Evolutionary conservation across 2,329 filamentous ascomycete genomes (phyloP).

Genomic region (Trichophyton simii): DNA sequence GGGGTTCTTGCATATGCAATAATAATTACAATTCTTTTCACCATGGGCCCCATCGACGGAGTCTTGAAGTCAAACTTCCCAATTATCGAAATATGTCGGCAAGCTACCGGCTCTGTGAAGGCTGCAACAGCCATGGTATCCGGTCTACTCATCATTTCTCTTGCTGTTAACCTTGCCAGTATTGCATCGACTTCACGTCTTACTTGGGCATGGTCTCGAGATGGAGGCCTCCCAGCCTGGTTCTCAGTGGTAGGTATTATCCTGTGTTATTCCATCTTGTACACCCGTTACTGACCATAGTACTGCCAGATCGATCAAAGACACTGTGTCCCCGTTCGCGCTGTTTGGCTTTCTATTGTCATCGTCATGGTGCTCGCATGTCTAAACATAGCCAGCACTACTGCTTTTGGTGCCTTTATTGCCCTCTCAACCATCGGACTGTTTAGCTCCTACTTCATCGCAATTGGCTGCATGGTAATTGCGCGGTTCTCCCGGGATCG

Average conservation of each 20-base stretch:
- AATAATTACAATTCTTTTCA: constrained; percentile 33
- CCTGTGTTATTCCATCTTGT: neutral
- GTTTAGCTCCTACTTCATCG: constrained; percentile 31
- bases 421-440: constrained; percentile 28
- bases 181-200: constrained; percentile 38
- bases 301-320: constrained; percentile 22
- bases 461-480: constrained; percentile 25
- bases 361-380: constrained; percentile 25
- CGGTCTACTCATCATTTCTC: constrained; percentile 27
- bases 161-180: constrained; percentile 31
- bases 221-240: constrained; percentile 34
- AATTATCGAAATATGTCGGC: constrained; percentile 33
- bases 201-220: constrained; percentile 40
- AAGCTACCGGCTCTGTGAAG: constrained; percentile 29
- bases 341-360: constrained; percentile 24
- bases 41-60: constrained; percentile 30
- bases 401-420: constrained; percentile 30
- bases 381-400: constrained; percentile 30
- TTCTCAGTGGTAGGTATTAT: constrained; percentile 20
- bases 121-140: constrained; percentile 32
- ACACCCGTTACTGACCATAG: constrained; percentile 1
- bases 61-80: constrained; percentile 26
- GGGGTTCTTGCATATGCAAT: constrained; percentile 32
- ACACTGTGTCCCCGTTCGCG: constrained; percentile 26
- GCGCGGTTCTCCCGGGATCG: constrained; percentile 19